A percentile compares a stretch with the other conserved stretches of the same genome.
These are phyloP conservation scores for Setaria viridis DNA, from an alignment of 202 grass and related monocot genomes.

Conservation along the genomic window DNA sequence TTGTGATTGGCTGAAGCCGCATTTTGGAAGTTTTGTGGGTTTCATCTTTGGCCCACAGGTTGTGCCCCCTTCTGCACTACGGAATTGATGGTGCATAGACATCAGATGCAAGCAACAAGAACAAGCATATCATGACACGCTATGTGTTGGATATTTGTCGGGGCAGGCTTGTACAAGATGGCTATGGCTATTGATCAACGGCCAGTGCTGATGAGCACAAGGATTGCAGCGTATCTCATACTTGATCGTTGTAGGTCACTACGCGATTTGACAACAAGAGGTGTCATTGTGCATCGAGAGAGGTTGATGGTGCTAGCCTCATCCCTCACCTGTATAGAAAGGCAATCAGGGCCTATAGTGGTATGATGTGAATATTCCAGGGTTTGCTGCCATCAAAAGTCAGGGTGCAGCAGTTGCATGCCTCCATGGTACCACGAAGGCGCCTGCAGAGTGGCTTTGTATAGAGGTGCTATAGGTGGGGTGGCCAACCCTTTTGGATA, in stretches of 20 bases:
- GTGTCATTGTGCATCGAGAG: conserved; percentile 38
- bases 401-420: conserved; percentile 25
- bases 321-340: conserved; percentile 53
- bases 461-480: conserved; percentile 69
- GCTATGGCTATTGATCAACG: conserved; percentile 30
- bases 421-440: conserved; percentile 58
- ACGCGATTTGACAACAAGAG: conserved; percentile 39
- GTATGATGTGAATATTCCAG: conserved; percentile 59
- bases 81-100: conserved; percentile 44
- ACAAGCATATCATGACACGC: conserved; percentile 44
- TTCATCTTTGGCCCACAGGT: conserved; percentile 65
- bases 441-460: conserved; percentile 56
- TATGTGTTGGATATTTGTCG: conserved; percentile 46
- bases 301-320: conserved; percentile 36
- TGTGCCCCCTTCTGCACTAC: conserved; percentile 58
- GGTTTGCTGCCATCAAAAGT: conserved; percentile 41
- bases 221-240: conserved; percentile 46
- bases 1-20: conserved; percentile 58
- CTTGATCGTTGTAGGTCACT: conserved; percentile 42
- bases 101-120: conserved; percentile 55
- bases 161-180: conserved; percentile 55
- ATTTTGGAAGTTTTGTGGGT: conserved; percentile 61
- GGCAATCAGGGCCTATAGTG: conserved; percentile 50
- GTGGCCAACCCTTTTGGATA: conserved; percentile 54
- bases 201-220: conserved; percentile 50